Evolutionary conservation across 495 filamentous ascomycete species (phyloP), one percentile per base, ranked within the genome.

Genomic region (Podospora pseudoanserina): DNA sequence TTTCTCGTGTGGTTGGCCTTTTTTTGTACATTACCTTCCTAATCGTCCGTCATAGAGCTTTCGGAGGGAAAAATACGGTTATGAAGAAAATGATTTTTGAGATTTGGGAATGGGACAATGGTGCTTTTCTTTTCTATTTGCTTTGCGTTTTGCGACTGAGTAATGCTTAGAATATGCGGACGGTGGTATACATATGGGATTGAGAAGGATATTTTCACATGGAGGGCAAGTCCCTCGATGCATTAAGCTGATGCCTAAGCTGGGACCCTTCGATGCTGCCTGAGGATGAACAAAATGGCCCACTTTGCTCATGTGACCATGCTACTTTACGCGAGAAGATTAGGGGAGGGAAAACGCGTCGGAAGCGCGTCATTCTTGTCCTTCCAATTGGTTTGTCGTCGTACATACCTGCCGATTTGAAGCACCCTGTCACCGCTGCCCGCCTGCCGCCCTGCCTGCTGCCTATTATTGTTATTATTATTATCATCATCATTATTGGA

Each of bases 11-110:
- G 39, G 39, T 49, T 23, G 23, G 23, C 39, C 2, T 49, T 49
- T 67, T 68, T 64, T 61, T 73, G 68, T 73, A 73, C 69, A 71
- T 34, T 71, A 70, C 39, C 39, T 49, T 71, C 63, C 72, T 71
- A 73, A 67, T 49, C 39, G 39, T 66, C 63, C 64, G 65, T 65
- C n/a, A 73, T 67, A 73, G 72, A 71, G 69, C 65, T 68, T 67
- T 64, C 66, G 71, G 64, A 34, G 63, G 63, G 55, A 67, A 71
- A 70, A 32, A 32, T 23, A 49, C 39, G 39, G 39, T 49, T 49
- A 49, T 49, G 39, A 49, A 49, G 39, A 49, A 11, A 49, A 49
- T 49, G 39, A 49, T 49, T 49, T 49, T 73, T 73, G 67, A 61
- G 63, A 62, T 65, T 70, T 63, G 39, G 65, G 64, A 67, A 63